These are phyloP conservation scores for Achaetomiella virescens DNA, from an alignment of 495 filamentous ascomycete species.

Conservation along the genomic window DNA sequence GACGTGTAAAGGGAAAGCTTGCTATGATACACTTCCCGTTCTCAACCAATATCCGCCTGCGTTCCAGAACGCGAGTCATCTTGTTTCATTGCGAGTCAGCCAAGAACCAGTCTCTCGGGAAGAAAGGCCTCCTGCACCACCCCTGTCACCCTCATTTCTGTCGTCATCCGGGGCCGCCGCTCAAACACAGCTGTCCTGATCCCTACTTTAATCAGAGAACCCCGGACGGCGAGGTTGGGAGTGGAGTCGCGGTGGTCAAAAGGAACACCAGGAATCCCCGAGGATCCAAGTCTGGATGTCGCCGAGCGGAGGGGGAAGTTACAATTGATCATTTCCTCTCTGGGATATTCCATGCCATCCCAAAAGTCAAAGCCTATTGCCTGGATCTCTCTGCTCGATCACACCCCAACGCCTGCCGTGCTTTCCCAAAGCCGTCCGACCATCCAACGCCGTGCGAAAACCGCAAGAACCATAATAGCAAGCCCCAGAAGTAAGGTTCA, in stretches of 20 bases:
- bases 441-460: conserved; percentile 1
- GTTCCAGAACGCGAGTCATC: conserved; percentile 17
- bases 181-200: conserved; percentile 2
- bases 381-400: conserved; percentile 6
- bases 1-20: conserved; percentile 13
- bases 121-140: not conserved
- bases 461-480: not conserved
- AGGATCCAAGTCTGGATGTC: not conserved
- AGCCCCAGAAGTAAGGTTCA: conserved; percentile 44
- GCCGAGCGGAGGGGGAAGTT: not conserved
- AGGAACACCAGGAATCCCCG: not conserved
- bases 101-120: not conserved
- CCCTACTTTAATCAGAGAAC: conserved; percentile 5
- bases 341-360: not conserved
- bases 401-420: not conserved
- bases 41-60: not conserved
- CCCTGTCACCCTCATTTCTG: conserved; percentile 5
- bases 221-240: not conserved
- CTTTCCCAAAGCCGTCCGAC: not conserved
- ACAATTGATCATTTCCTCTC: not conserved
- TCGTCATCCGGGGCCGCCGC: not conserved
- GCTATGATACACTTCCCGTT: not conserved
- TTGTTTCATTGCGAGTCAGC: conserved; percentile 15
- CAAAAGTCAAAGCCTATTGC: not conserved
- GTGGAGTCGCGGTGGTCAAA: not conserved